These are phyloP conservation scores for Dendrobium officinale DNA, from an alignment of 106 monocot genomes.

Conservation along the genomic window DNA sequence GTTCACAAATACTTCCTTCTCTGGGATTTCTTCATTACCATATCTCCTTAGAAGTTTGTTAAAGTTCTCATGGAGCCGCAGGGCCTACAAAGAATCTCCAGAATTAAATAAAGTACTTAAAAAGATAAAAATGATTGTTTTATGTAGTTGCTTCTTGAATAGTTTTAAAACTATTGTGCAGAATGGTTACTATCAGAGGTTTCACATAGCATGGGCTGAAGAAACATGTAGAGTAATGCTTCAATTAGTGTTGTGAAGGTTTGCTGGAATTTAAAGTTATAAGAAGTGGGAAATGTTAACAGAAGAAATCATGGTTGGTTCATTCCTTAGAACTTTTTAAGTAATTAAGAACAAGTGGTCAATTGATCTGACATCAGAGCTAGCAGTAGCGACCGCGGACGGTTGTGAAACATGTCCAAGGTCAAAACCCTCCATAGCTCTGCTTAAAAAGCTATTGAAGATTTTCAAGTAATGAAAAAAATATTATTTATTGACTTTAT, in stretches of 20 bases:
- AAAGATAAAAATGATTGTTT: not conserved
- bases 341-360: not conserved
- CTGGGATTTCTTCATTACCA: constrained; percentile 17
- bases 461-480: too few relatives aligned
- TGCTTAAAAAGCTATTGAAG: too few relatives aligned
- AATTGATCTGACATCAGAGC: not conserved
- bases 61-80: constrained; percentile 33
- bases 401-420: not conserved
- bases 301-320: not conserved
- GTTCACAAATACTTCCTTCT: constrained; percentile 34
- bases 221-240: not conserved
- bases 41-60: constrained; percentile 27
- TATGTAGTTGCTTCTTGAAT: not conserved
- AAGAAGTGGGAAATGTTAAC: not conserved
- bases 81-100: constrained; percentile 25
- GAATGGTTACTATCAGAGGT: not conserved
- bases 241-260: not conserved
- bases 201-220: not conserved
- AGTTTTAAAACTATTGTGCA: not conserved
- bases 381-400: not conserved
- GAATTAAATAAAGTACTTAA: not conserved
- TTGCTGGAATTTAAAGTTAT: not conserved
- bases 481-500: too few relatives aligned
- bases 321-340: not conserved
- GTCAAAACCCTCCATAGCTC: too few relatives aligned